Evolutionary conservation across 495 filamentous ascomycete species (phyloP).

Genomic region (Stereocaulon alpinum): DNA sequence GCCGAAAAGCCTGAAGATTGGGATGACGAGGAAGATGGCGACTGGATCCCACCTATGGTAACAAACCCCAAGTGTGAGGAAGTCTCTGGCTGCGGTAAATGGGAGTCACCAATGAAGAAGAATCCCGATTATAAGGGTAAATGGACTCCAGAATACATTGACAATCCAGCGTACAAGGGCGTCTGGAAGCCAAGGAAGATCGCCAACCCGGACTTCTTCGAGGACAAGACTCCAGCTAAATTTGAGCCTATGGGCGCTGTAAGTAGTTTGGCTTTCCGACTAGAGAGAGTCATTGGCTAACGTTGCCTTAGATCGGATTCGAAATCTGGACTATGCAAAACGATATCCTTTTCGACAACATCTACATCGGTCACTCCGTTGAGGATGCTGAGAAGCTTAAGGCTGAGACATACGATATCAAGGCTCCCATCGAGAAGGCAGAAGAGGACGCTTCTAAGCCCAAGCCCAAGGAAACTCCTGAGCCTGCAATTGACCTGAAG

Average conservation of each 20-base stretch:
- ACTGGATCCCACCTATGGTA: slow-evolving; percentile 90
- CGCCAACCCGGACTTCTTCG: slow-evolving; percentile 89
- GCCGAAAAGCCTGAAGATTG: slow-evolving; percentile 98
- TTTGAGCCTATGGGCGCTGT: slow-evolving; percentile 97
- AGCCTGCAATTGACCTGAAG: slow-evolving; percentile 61
- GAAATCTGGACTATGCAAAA: slow-evolving; percentile 99
- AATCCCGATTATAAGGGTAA: slow-evolving; percentile 99
- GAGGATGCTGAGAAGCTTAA: slow-evolving; percentile 88
- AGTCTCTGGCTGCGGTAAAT: slow-evolving; percentile 86
- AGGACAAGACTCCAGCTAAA: slow-evolving; percentile 95
- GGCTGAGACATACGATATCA: slow-evolving; percentile 85
- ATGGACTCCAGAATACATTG: slow-evolving; percentile 87
- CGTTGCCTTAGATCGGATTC: slow-evolving; percentile 64
- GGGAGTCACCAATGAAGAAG: slow-evolving; percentile 84
- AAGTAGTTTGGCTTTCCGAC: slow-evolving; percentile 33
- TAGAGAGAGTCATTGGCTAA: slow-evolving; percentile 23
- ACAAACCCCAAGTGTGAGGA: slow-evolving; percentile 95
- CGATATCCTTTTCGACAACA: slow-evolving; percentile 98
- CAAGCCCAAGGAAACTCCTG: slow-evolving; percentile 54
- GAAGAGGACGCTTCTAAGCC: slow-evolving; percentile 77
- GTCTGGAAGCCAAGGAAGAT: slow-evolving; percentile 92
- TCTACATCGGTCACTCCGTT: slow-evolving; percentile 97
- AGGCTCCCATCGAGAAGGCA: slow-evolving; percentile 73
- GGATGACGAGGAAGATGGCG: slow-evolving; percentile 99
- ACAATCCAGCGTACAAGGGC: slow-evolving; percentile 99